Conservation (phyloP, 176 grass and related monocot species). For the Raddia guianensis region DNA sequence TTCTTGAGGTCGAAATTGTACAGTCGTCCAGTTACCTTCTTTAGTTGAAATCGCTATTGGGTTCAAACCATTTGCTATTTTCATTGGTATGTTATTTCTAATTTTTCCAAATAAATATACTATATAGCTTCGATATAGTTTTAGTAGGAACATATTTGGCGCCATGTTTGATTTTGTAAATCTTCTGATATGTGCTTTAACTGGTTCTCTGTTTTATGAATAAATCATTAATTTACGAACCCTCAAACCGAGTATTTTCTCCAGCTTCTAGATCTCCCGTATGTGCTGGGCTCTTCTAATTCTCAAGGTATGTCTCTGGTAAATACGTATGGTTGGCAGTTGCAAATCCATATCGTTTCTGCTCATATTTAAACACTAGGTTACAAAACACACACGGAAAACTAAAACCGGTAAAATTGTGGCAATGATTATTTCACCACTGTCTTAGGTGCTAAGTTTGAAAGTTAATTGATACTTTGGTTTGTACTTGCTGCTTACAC, state of each 20-base stretch:
- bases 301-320: constrained; percentile 55
- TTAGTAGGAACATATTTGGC: constrained; percentile 5
- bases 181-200: constrained; percentile 22
- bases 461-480: not conserved
- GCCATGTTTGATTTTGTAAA: constrained; percentile 9
- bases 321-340: not conserved
- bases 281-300: constrained; percentile 65
- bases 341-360: not conserved
- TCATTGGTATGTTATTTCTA: not conserved
- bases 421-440: not conserved
- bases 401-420: constrained; percentile 18
- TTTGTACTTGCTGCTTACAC: not conserved
- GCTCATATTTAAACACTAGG: constrained; percentile 6
- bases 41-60: not conserved
- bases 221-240: constrained; percentile 71
- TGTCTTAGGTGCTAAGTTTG: not conserved
- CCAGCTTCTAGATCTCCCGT: constrained; percentile 66
- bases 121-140: not conserved
- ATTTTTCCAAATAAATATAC: not conserved
- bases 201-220: constrained; percentile 32
- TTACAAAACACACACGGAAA: not conserved
- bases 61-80: constrained; percentile 22
- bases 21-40: not conserved
- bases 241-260: constrained; percentile 85
- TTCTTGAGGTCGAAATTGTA: constrained; percentile 1